Base-by-base conservation (phyloP, 495 filamentous ascomycete species). In the Penicillium odoratum region DNA sequence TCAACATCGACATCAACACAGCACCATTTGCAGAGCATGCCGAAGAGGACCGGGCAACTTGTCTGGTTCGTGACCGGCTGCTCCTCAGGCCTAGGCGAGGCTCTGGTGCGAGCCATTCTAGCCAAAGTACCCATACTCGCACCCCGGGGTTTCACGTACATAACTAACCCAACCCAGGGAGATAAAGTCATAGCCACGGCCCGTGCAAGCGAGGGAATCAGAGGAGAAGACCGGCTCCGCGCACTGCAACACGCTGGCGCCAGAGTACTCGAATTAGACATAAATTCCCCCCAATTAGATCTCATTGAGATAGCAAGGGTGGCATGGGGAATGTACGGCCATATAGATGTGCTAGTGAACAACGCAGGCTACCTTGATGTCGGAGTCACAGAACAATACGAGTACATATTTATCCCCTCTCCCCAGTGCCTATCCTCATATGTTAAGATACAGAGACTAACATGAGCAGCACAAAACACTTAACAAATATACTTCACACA, bases 141-240 rank as follows among this genome's bases (percentile, higher is more conserved):
- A 36, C 7, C 1, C 15, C 15, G 15, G 4, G n/a, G 13, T 4
- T 31, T 10, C 18, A 28, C 18, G 6, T 15, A 48, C 11, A 28
- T 25, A 48, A n/a, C 46, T 48, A 48, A 48, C 15, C 0, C 4
- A 25, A 36, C 7, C 10, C 69, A 73, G n/a, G 81, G 79, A 3
- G 79, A 84, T 65, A 70, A 66, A 45, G 78, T 84, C 33, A 78
- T 87, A 53, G 82, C 82, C 8, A 79, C 78, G 5, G 78, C 78
- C 0, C 26, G 46, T 3, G 25, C 46, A 15, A 48, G 11, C 21
- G 30, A 48, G 6, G 46, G 46, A 25, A 31, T 48, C 9, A 79
- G 81, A 34, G 65, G 69, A 56, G 61, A 67, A 1, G 63, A 67
- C 4, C 65, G 63, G 38, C 70, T 81, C 29, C 51, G 67, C 30